Conservation (phyloP, 164 flowering plant genomes). For the Paratinospora sagittata region DNA sequence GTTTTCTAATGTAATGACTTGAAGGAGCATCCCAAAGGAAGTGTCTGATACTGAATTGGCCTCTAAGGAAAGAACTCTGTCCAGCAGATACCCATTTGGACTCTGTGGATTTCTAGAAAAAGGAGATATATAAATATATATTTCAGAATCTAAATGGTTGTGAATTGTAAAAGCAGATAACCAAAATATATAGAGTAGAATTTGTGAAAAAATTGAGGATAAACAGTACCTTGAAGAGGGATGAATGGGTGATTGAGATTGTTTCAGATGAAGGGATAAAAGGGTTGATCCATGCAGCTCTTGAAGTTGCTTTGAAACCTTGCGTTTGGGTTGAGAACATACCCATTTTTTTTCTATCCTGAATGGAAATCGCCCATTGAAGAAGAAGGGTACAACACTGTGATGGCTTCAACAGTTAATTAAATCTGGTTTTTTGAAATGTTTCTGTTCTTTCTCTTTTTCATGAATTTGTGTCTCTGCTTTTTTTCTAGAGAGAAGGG, state of each 20-base stretch:
- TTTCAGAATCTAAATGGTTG: neutral
- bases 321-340: constrained; percentile 22
- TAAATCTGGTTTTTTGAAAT: constrained; percentile 2
- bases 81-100: constrained; percentile 27
- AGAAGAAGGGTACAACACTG: neutral
- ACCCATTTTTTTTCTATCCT: constrained; percentile 18
- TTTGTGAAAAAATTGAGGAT: too few species aligned
- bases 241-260: constrained; percentile 18
- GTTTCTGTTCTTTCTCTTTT: neutral
- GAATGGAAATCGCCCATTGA: constrained; percentile 12
- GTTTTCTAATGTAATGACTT: constrained; percentile 11
- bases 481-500: neutral
- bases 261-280: constrained; percentile 14
- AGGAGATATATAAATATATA: constrained; percentile 7
- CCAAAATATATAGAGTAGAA: neutral
- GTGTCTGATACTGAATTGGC: constrained; percentile 23
- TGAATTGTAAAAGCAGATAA: neutral
- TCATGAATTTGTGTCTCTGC: neutral
- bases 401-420: neutral
- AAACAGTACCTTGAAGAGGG: constrained; percentile 27
- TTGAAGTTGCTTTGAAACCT: constrained; percentile 18
- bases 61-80: constrained; percentile 29
- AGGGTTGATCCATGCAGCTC: constrained; percentile 16
- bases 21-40: constrained; percentile 16
- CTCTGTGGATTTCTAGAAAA: constrained; percentile 23